These are phyloP conservation scores for Urtica urens DNA, from an alignment of 306 rosid species.

Conservation along the genomic window DNA sequence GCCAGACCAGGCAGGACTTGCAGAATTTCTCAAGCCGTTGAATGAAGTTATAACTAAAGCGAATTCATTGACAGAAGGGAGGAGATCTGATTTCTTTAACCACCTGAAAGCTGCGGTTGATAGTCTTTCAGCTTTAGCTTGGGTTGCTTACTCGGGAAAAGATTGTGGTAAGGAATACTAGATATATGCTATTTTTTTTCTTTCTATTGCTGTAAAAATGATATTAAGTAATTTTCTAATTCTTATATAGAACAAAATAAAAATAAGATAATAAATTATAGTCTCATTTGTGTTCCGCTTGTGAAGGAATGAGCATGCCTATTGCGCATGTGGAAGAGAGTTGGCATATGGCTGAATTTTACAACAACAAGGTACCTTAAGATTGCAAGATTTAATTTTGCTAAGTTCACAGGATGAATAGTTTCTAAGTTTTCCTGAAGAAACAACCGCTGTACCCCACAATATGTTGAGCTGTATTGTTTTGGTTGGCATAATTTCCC, in stretches of 20 bases:
- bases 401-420: neutral
- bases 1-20: conserved; percentile 62
- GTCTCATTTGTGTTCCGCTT: neutral
- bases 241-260: conserved; percentile 5
- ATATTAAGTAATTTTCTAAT: conserved; percentile 6
- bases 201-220: no score
- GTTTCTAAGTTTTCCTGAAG: neutral
- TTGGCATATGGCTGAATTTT: conserved; percentile 99
- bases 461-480: no score
- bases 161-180: conserved; percentile 74
- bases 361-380: conserved; percentile 80
- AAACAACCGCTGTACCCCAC: no score
- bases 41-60: conserved; percentile 60
- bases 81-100: conserved; percentile 73
- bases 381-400: conserved; percentile 5
- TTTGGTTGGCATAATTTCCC: no score
- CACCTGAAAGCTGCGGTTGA: conserved; percentile 84
- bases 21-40: conserved; percentile 80
- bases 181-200: no score
- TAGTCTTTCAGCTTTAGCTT: conserved; percentile 90
- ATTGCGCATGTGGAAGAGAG: conserved; percentile 95
- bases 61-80: conserved; percentile 59
- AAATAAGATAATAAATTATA: neutral
- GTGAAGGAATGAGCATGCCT: conserved; percentile 97
- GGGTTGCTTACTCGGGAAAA: conserved; percentile 87